These are phyloP conservation scores for Pleurotus cornucopiae DNA, from an alignment of 768 basidiomycete genomes.

Conservation along the genomic window DNA sequence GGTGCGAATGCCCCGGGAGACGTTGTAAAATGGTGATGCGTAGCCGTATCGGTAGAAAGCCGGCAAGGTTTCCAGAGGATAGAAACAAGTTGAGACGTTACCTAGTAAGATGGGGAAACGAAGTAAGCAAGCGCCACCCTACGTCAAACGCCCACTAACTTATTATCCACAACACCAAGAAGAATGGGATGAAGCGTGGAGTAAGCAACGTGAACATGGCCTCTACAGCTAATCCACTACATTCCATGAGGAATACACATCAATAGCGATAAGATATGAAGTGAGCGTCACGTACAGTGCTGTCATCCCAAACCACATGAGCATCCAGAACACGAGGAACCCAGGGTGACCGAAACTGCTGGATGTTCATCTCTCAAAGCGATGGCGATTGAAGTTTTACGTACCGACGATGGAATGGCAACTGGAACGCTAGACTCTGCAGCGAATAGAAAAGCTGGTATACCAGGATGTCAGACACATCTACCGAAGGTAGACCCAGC, in stretches of 20 bases:
- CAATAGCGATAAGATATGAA: not conserved
- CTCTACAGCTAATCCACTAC: slow-evolving; percentile 59
- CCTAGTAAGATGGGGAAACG: slow-evolving; percentile 1
- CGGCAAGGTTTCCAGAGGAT: slow-evolving; percentile 59
- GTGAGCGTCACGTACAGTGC: slow-evolving; percentile 36
- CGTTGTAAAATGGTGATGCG: slow-evolving; percentile 69
- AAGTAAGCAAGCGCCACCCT: not conserved
- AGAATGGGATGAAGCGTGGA: slow-evolving; percentile 46
- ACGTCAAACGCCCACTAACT: not conserved
- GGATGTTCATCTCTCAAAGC: not conserved
- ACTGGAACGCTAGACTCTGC: slow-evolving; percentile 55
- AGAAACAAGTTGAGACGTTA: slow-evolving; percentile 54
- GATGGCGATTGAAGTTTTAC: slow-evolving; percentile 11
- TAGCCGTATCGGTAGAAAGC: slow-evolving; percentile 62
- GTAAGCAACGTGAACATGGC: slow-evolving; percentile 55
- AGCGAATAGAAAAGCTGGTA: slow-evolving; percentile 49
- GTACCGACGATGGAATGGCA: slow-evolving; percentile 47
- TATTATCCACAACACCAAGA: slow-evolving; percentile 65
- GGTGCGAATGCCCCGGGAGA: slow-evolving; percentile 54
- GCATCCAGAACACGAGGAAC: slow-evolving; percentile 66
- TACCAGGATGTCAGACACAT: not conserved
- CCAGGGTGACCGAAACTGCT: slow-evolving; percentile 44
- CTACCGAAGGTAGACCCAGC: not conserved
- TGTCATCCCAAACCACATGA: slow-evolving; percentile 54
- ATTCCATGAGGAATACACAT: not conserved